Percentiles rank a stretch among this genome's conserved stretches.
Evolutionary conservation across 495 filamentous ascomycete species (phyloP).

Genomic region (Aspergillus steynii): DNA sequence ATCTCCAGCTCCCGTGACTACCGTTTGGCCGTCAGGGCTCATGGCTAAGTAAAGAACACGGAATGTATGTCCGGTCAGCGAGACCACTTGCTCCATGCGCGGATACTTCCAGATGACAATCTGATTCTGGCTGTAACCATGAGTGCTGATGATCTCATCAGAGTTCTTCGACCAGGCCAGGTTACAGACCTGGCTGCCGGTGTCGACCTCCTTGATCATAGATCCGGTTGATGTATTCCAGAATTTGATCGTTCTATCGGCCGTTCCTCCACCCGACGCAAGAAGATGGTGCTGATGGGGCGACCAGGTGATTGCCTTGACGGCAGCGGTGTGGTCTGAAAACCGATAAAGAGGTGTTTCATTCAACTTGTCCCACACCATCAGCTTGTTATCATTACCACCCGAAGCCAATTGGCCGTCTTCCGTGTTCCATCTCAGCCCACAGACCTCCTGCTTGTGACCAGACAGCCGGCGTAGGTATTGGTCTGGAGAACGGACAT

Average conservation of each 20-base stretch:
- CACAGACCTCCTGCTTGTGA: constrained; percentile 98
- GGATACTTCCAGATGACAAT: constrained; percentile 99
- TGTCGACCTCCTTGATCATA: constrained; percentile 83
- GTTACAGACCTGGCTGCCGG: constrained; percentile 96
- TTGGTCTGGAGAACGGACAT: constrained; percentile 91
- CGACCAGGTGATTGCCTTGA: constrained; percentile 99
- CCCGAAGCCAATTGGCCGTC: constrained; percentile 94
- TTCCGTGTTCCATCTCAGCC: constrained; percentile 95
- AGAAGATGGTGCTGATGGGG: constrained; percentile 91
- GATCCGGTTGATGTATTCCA: constrained; percentile 87
- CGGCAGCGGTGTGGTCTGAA: constrained; percentile 87
- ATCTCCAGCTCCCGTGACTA: constrained; percentile 95
- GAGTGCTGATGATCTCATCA: constrained; percentile 94
- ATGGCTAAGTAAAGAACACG: constrained; percentile 94
- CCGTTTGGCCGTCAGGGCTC: constrained; percentile 90
- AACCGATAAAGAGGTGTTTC: constrained; percentile 90
- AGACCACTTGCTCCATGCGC: constrained; percentile 93
- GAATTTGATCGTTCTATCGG: constrained; percentile 94
- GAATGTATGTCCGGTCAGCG: constrained; percentile 93
- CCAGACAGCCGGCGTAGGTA: constrained; percentile 78
- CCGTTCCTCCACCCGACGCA: constrained; percentile 94
- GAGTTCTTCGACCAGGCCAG: constrained; percentile 93
- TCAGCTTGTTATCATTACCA: constrained; percentile 96
- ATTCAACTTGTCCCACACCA: constrained; percentile 94
- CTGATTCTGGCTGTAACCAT: constrained; percentile 97